A percentile compares a stretch with the other conserved stretches of the same genome.
These are phyloP conservation scores for Cenchrus purpureus DNA, from an alignment of 176 grass and related monocot species.

Conservation along the genomic window DNA sequence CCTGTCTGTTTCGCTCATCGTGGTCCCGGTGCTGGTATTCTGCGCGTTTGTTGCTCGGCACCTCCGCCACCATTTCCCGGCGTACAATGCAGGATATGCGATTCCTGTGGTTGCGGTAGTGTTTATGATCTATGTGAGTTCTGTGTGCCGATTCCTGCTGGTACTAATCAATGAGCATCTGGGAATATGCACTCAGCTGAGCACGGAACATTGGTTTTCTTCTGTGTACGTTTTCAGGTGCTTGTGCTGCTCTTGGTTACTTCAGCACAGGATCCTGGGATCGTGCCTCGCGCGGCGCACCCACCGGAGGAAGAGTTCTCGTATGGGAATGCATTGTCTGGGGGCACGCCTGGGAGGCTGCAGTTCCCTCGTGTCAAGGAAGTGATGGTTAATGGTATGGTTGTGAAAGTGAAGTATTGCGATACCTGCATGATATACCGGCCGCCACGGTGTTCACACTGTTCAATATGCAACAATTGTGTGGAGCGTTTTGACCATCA, in stretches of 20 bases:
- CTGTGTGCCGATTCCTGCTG: conserved; percentile 8
- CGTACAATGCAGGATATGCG: conserved; percentile 64
- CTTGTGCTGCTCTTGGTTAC: conserved; percentile 67
- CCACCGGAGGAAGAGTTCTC: conserved; percentile 74
- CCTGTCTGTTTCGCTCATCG: conserved; percentile 75
- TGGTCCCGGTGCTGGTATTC: conserved; percentile 74
- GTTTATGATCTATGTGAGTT: conserved; percentile 77
- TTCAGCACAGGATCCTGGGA: conserved; percentile 81
- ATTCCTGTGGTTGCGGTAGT: conserved; percentile 54
- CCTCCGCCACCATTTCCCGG: conserved; percentile 72
- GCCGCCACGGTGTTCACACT: conserved; percentile 83
- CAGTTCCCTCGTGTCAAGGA: conserved; percentile 73
- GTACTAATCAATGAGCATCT: not conserved
- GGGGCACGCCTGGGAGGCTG: conserved; percentile 58
- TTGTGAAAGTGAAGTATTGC: conserved; percentile 84
- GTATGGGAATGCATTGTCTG: conserved; percentile 55
- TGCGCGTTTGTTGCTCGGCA: conserved; percentile 73
- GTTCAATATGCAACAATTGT: conserved; percentile 91
- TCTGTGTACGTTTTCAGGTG: conserved; percentile 55
- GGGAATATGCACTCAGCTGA: conserved; percentile 1
- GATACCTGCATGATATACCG: conserved; percentile 92
- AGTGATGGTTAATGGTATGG: conserved; percentile 61
- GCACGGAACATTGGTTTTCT: not conserved
- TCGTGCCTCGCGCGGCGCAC: conserved; percentile 71
- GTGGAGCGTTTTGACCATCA: conserved; percentile 97